phyloP scores from a whole-genome alignment of 140 eudicot species.

The Anethum foeniculum region DNA sequence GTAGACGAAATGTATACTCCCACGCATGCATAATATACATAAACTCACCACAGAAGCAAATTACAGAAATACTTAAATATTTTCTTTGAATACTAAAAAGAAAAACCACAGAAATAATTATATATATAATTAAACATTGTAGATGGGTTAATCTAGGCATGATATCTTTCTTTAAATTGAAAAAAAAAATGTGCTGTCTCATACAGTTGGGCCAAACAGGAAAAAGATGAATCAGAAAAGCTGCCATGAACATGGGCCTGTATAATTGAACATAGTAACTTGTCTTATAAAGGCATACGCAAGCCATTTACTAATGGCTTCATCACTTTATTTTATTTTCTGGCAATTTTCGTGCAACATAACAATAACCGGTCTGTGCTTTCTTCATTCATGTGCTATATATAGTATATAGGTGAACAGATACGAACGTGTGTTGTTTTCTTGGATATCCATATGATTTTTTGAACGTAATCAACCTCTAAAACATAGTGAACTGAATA shows the following conservation, averaged over 20 bases:
- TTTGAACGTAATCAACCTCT: too few species aligned
- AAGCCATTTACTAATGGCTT: not conserved
- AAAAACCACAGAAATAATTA: not conserved
- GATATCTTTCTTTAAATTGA: not conserved
- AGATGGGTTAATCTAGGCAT: not conserved
- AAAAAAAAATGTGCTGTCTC: not conserved
- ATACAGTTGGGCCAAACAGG: not conserved
- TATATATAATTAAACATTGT: not conserved
- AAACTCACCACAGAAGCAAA: too few species aligned
- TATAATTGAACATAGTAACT: not conserved
- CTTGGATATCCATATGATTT: too few species aligned
- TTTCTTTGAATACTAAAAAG: too few species aligned
- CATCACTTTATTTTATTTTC: not conserved
- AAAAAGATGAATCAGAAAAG: not conserved
- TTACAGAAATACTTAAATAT: too few species aligned
- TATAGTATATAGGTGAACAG: not conserved
- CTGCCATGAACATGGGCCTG: not conserved
- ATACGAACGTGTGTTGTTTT: too few species aligned
- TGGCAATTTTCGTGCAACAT: not conserved
- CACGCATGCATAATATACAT: too few species aligned
- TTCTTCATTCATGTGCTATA: not conserved
- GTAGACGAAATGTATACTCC: too few species aligned
- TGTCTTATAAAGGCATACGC: not conserved
- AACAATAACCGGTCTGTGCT: not conserved
- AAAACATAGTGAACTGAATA: too few species aligned